A percentile compares a stretch with the other conserved stretches of the same genome.
These are phyloP conservation scores for Yamadazyma jaroonii DNA, from an alignment of 1,139 yeast species.

Conservation along the genomic window DNA sequence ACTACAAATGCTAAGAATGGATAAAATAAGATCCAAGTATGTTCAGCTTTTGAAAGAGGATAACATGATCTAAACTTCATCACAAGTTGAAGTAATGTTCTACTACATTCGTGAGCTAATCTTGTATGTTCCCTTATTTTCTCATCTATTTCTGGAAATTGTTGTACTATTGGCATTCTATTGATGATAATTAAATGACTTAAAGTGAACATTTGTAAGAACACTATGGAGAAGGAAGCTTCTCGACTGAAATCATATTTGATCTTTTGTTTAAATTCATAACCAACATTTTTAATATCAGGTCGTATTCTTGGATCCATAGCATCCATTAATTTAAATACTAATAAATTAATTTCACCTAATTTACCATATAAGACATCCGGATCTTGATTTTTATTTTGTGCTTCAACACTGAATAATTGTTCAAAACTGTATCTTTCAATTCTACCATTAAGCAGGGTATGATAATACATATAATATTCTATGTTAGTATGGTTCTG, in stretches of 20 bases:
- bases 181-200: slow-evolving; percentile 34
- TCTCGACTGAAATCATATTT: slow-evolving; percentile 17
- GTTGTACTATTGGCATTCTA: slow-evolving; percentile 20
- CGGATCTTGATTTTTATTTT: slow-evolving; percentile 7
- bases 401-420: slow-evolving; percentile 17
- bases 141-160: slow-evolving; percentile 12
- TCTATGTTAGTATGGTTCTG: too few relatives aligned
- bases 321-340: slow-evolving; percentile 15
- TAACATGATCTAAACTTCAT: slow-evolving; percentile 15
- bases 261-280: slow-evolving; percentile 14
- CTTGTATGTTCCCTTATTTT: slow-evolving; percentile 16
- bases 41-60: slow-evolving; percentile 19
- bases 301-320: slow-evolving; percentile 20
- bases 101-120: slow-evolving; percentile 28
- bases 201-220: slow-evolving; percentile 13
- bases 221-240: neutral
- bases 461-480: slow-evolving; percentile 15
- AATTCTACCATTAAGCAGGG: slow-evolving; percentile 19
- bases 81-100: slow-evolving; percentile 28
- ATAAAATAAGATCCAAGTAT: slow-evolving; percentile 31
- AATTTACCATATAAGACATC: slow-evolving; percentile 8
- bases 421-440: slow-evolving; percentile 18
- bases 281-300: slow-evolving; percentile 4
- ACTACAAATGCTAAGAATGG: slow-evolving; percentile 33
- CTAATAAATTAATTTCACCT: slow-evolving; percentile 14